A percentile compares a stretch with the other conserved stretches of the same genome.
Conservation (phyloP, 1,139 yeast species). For the Hansenula sp. region DNA sequence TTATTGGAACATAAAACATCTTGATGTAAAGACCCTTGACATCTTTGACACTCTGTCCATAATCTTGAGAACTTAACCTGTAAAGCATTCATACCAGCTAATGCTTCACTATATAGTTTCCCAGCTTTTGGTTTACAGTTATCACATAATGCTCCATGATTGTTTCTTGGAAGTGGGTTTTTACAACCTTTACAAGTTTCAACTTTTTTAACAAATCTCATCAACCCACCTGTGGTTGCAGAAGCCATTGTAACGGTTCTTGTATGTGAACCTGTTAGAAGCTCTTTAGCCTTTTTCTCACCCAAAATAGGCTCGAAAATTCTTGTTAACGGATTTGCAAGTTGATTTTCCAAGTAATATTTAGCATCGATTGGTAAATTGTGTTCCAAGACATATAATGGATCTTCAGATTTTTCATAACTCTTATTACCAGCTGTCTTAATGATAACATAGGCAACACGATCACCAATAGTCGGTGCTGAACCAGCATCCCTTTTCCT, state of each 20-base stretch:
- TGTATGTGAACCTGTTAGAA: conserved; percentile 80
- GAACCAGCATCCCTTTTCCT: conserved; percentile 94
- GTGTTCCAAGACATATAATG: conserved; percentile 86
- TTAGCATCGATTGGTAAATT: conserved; percentile 92
- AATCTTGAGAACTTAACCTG: conserved; percentile 82
- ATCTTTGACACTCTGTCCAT: conserved; percentile 98
- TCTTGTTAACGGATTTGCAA: conserved; percentile 87
- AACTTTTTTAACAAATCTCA: conserved; percentile 88
- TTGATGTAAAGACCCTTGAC: conserved; percentile 94
- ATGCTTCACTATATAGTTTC: conserved; percentile 70
- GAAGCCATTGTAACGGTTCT: conserved; percentile 66
- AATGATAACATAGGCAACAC: conserved; percentile 95
- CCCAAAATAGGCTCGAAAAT: conserved; percentile 96
- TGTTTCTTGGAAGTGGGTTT: conserved; percentile 65
- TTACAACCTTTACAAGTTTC: conserved; percentile 88
- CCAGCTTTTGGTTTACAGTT: conserved; percentile 77
- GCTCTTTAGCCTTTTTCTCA: conserved; percentile 72
- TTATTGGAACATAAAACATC: conserved; percentile 94
- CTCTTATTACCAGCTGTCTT: conserved; percentile 83
- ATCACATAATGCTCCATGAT: conserved; percentile 76
- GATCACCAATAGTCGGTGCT: conserved; percentile 95
- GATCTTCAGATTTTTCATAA: conserved; percentile 96
- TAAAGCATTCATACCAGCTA: conserved; percentile 74
- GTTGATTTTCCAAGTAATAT: conserved; percentile 89
- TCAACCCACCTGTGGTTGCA: conserved; percentile 69